phyloP scores from a whole-genome alignment of 148 eudicot species.

The Chenopodium quinoa region DNA sequence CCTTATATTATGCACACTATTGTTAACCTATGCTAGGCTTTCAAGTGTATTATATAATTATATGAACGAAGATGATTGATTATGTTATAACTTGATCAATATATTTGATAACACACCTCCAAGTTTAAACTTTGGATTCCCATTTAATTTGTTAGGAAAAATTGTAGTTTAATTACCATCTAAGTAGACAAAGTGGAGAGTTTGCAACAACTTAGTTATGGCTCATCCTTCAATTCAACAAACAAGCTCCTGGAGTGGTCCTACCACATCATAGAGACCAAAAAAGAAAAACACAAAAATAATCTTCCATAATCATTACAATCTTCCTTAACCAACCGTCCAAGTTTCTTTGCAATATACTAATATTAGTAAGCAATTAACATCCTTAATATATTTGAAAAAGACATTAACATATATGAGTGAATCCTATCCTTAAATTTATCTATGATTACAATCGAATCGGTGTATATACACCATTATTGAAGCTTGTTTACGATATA shows the following conservation, averaged over 20 bases:
- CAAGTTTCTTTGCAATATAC: slow-evolving; percentile 20
- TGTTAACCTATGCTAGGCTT: no score
- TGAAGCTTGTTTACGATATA: no score
- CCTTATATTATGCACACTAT: no score
- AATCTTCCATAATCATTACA: slow-evolving; percentile 25
- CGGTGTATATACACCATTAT: background rate
- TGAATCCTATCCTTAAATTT: background rate
- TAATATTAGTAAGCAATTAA: background rate
- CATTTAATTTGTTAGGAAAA: background rate
- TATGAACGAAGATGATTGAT: no score
- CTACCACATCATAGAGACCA: slow-evolving; percentile 11
- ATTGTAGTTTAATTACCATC: background rate
- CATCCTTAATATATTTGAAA: slow-evolving; percentile 7
- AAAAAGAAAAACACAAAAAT: background rate
- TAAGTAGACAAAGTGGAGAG: slow-evolving; percentile 6
- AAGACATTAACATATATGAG: background rate
- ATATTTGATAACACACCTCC: background rate
- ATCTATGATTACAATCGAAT: background rate
- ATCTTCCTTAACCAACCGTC: slow-evolving; percentile 33
- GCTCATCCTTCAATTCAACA: slow-evolving; percentile 13
- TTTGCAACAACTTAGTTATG: slow-evolving; percentile 3
- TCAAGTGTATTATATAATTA: no score
- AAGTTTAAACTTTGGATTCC: slow-evolving; percentile 1
- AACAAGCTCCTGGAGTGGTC: slow-evolving; percentile 18
- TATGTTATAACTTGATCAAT: no score